Evolutionary conservation across 345 rosid species (phyloP), one percentile per base, ranked within the genome.

Genomic region (Geranium rotundifolium): DNA sequence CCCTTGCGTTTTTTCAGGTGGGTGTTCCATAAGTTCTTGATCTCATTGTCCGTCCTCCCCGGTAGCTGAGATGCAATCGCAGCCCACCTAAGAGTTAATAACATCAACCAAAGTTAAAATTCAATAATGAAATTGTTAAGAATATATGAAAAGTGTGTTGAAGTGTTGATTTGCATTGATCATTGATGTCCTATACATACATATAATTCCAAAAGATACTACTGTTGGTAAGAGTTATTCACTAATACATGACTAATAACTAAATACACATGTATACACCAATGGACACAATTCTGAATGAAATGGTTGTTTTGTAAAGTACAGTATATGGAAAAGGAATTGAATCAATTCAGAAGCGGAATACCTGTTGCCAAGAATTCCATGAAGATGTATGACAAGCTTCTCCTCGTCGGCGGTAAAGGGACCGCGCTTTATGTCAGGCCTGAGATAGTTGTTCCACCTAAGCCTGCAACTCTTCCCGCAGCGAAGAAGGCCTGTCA

Each of bases 1-100:
- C 99, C 97, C 97, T 88, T 75, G 97, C 90, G 82, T 93, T 93
- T 97, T 97, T n/a, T n/a, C n/a, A n/a, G n/a, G n/a, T n/a, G n/a
- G n/a, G n/a, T n/a, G n/a, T n/a, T n/a, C n/a, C n/a, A 93, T 18
- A 90, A 72, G 79, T 93, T 93, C 86, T 93, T 90, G 71, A 93
- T 83, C 84, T 93, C 97, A 41, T 90, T 93, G 71, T 90, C 99
- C 23, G 99, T 93, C 72, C 99, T 84, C 65, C 99, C 99, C 20
- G 97, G 92, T 1, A 93, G 78, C 63, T 93, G 96, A 63, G 85
- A 82, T 19, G 99, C 97, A 65, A 93, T 93, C 17, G 97, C 87
- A 34, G 99, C 97, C 99, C 99, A 93, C 79, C 99, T 92, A 41
- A 1, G n/a, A n/a, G 62, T n/a, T n/a, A n/a, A n/a, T n/a, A n/a